Base-by-base conservation (phyloP, 1,284 basidiomycete species). In the Pseudozyma hubeiensis region DNA sequence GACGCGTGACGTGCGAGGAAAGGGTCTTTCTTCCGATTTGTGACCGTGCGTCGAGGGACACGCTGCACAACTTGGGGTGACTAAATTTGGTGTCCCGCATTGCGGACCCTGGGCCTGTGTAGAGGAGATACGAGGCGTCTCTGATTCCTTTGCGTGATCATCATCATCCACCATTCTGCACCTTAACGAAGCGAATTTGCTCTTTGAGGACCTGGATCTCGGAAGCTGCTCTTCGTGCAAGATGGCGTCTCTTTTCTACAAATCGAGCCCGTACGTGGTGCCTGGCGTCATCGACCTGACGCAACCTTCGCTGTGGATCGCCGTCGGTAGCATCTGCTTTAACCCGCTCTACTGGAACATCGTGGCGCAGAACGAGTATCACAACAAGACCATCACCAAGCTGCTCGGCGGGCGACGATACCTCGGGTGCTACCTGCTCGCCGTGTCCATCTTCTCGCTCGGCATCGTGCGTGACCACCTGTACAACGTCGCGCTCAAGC, bases 261-360 rank as follows among this genome's bases (percentile, higher is more conserved):
- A n/a, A 13, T 50, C 48, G 41, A 65, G 56, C 57, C 53, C 60
- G 2, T 79, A 78, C 60, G 54, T 56, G 48, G 53, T 76, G 35
- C 61, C 76, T 11, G 78, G 68, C 47, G 51, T 82, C 19, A 58
- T 82, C 37, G 81, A 83, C 51, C 45, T 80, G 13, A 66, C 65
- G n/a, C 77, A 75, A 43, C 69, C 64, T 19, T 71, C 74, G 41
- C 57, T 83, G 7, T 81, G 75, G 76, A 72, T 81, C 50, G 79
- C 74, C 4, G 69, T 72, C 10, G 78, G 63, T 31, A 73, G 68
- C 55, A 77, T 80, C 68, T 75, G 70, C 14, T 96, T 97, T 87
- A 97, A 97, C 82, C 95, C 95, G 0, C 89, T 90, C 2, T 95
- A 92, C 77, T 98, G 95, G 96, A 98, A 98, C 86, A 90, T 94